phyloP scores from a whole-genome alignment of 2,329 filamentous ascomycete genomes.

The Fusarium udum region DNA sequence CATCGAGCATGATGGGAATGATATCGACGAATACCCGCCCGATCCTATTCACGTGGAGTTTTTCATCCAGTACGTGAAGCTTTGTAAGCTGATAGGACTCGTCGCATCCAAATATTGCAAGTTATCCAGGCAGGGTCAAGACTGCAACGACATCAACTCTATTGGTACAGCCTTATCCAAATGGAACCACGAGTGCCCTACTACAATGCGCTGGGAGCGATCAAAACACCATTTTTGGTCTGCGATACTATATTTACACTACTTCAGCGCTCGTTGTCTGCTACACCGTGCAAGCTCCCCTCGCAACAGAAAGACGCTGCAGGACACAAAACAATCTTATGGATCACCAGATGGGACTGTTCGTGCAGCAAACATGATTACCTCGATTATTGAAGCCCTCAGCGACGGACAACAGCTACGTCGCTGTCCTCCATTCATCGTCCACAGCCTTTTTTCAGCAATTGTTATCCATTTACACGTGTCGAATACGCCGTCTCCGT shows the following conservation, averaged over 20 bases:
- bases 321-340: not conserved
- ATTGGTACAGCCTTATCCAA: not conserved
- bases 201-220: not conserved
- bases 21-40: not conserved
- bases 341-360: not conserved
- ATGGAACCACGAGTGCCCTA: not conserved
- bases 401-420: not conserved
- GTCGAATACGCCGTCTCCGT: not conserved
- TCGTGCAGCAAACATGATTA: not conserved
- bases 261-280: not conserved
- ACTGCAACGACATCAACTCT: not conserved
- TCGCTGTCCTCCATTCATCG: not conserved
- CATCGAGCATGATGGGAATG: not conserved
- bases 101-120: not conserved
- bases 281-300: not conserved
- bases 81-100: not conserved
- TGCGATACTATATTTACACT: not conserved
- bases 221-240: not conserved
- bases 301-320: not conserved
- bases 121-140: not conserved
- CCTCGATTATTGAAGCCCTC: not conserved
- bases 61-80: not conserved
- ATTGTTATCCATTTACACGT: not conserved
- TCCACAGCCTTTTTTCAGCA: not conserved
- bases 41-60: not conserved